A percentile compares a stretch with the other conserved stretches of the same genome.
Conservation (phyloP, 192 early-diverging fungal species). For the Hyaloraphidium curvatum region DNA sequence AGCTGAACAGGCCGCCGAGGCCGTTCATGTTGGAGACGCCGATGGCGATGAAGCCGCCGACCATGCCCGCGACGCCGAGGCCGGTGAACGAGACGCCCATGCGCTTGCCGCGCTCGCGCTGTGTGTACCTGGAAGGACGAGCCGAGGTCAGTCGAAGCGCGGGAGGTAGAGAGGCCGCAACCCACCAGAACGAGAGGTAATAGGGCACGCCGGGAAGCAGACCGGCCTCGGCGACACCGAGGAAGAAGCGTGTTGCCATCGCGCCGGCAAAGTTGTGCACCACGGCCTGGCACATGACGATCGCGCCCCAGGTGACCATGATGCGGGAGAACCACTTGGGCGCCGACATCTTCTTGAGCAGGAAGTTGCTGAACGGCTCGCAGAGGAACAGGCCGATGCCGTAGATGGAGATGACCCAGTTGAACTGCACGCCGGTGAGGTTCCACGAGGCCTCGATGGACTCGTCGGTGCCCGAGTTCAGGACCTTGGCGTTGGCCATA, state of each 20-base stretch:
- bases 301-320: neutral
- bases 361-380: neutral
- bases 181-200: slow-evolving; percentile 11
- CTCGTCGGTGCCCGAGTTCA: neutral
- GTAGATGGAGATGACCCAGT: neutral
- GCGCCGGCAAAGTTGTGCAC: slow-evolving; percentile 13
- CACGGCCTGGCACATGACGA: neutral
- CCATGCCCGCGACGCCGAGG: neutral
- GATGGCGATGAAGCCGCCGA: slow-evolving; percentile 2
- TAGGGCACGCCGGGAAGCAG: slow-evolving; percentile 35
- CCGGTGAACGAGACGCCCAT: neutral
- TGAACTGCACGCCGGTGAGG: neutral
- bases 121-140: neutral
- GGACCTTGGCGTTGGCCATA: slow-evolving; percentile 1
- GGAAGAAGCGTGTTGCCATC: slow-evolving; percentile 32
- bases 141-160: too few species aligned
- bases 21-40: neutral
- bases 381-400: slow-evolving; percentile 1
- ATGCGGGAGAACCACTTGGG: neutral
- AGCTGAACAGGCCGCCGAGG: neutral
- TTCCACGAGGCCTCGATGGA: neutral
- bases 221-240: slow-evolving; percentile 35
- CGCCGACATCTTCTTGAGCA: neutral
- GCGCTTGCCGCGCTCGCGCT: neutral
- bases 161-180: too few species aligned